Conservation (phyloP, 345 rosid genomes). For the Excoecaria agallocha region DNA sequence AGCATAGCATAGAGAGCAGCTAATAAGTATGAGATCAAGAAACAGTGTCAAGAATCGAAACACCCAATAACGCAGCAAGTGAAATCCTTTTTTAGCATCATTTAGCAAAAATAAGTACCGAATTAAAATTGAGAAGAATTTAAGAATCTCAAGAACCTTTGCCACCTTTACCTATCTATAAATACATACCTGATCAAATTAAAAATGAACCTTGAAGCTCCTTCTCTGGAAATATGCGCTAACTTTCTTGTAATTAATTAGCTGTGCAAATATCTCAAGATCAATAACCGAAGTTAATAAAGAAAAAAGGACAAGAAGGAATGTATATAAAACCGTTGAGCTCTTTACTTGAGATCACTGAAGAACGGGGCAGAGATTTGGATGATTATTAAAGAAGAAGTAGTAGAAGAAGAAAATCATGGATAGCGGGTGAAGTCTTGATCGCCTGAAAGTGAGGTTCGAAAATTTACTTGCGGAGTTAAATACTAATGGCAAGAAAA, state of each 20-base stretch:
- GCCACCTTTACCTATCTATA: neutral
- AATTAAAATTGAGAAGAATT: no score
- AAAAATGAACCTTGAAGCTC: neutral
- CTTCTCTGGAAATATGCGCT: neutral
- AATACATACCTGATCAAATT: constrained; percentile 26
- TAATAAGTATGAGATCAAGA: neutral
- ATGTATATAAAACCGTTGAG: no score
- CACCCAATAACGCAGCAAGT: neutral
- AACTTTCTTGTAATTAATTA: neutral
- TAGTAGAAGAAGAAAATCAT: constrained; percentile 9
- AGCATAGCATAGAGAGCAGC: neutral
- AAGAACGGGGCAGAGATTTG: neutral
- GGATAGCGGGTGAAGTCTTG: neutral
- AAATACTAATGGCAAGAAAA: constrained; percentile 23
- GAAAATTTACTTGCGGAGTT: constrained; percentile 11
- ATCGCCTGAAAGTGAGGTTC: constrained; percentile 15
- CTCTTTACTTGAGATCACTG: no score
- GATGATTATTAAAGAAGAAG: neutral
- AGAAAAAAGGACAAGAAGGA: neutral
- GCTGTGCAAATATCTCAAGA: neutral
- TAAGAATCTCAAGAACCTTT: neutral
- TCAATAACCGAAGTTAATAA: neutral
- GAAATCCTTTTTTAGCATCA: neutral
- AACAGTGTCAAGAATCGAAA: neutral
- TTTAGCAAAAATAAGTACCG: no score